Evolutionary conservation across 2,329 filamentous ascomycete genomes (phyloP), one percentile per base, ranked within the genome.

Genomic region (Colletotrichum agaves): DNA sequence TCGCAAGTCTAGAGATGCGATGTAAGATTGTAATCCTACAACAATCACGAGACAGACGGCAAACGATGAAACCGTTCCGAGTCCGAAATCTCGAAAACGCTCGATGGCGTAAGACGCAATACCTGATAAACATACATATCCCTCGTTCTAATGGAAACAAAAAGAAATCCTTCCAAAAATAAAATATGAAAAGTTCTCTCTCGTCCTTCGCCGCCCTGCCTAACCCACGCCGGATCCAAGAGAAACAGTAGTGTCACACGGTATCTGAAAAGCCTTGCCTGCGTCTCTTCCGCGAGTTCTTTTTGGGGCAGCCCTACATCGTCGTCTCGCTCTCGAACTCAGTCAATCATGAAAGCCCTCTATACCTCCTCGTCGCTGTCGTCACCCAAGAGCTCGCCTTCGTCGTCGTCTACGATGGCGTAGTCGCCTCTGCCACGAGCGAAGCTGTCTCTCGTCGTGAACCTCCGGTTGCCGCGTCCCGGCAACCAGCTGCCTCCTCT

Each of bases 341-440:
- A 33, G 47, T 17, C 43, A 17, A 21, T 39, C 11, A 21, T 43
- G 33, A 52, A 46, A 37, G 47, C 43, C 35, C 19, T 67, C 65
- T 49, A 82, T 43, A 91, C 92, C 69, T 98, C 95, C 75, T 98
- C 94, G 71, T 98, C 95, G 72, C 93, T 94, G 67, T 97, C 94
- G 72, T 98, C 95, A 1, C 96, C 96, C 39, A 99, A 81, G 72
- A 99, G 82, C 82, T 98, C 95, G 55, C 95, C 95, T 78, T 98
- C 96, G 76, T 98, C 96, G 57, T 96, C 92, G 74, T 97, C 94
- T 58, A 97, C 93, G 74, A 91, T 87, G 15, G 90, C 88, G 78
- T 98, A 98, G 78, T 97, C 93, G n/a, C 92, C 91, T 63, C 93
- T 87, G 1, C 93, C 91, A 63, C 94, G 88, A 5, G 94, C 92